Conservation (phyloP, 2,329 filamentous ascomycete species). For the Zymoseptoria ardabiliae region DNA sequence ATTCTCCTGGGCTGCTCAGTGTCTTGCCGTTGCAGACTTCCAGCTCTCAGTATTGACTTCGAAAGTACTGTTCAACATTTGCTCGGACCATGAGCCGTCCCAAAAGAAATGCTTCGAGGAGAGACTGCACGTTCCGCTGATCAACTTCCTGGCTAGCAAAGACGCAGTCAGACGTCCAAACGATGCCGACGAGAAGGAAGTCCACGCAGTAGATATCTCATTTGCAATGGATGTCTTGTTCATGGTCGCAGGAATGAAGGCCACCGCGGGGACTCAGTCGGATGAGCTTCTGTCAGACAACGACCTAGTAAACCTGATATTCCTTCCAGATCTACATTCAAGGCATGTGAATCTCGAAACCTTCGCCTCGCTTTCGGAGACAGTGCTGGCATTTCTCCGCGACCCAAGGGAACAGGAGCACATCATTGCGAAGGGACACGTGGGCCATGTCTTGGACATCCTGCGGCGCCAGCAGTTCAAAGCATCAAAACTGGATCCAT, state of each 20-base stretch:
- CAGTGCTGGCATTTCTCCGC: conserved; percentile 19
- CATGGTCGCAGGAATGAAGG: conserved; percentile 22
- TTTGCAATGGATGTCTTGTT: conserved; percentile 21
- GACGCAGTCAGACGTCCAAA: neutral
- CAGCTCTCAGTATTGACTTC: conserved; percentile 21
- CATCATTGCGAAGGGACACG: conserved; percentile 6
- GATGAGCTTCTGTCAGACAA: conserved; percentile 7
- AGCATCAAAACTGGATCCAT: conserved; percentile 1
- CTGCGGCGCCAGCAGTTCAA: conserved; percentile 8
- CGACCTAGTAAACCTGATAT: conserved; percentile 8
- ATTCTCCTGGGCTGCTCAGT: conserved; percentile 14
- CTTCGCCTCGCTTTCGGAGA: conserved; percentile 19
- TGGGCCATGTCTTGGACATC: conserved; percentile 18
- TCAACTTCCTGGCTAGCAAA: conserved; percentile 8
- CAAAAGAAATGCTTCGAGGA: conserved; percentile 20
- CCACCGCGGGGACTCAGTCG: conserved; percentile 3
- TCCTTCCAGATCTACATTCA: conserved; percentile 8
- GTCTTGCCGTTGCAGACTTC: conserved; percentile 7
- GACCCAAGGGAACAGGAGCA: conserved; percentile 20
- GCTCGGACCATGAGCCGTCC: conserved; percentile 28
- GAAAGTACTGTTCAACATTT: conserved; percentile 39
- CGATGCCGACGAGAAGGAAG: neutral
- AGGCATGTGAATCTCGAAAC: conserved; percentile 15
- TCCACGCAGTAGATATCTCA: neutral
- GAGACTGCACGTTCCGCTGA: conserved; percentile 12